Conservation (phyloP, 2,329 filamentous ascomycete genomes). For the Arachnomyces sp. region DNA sequence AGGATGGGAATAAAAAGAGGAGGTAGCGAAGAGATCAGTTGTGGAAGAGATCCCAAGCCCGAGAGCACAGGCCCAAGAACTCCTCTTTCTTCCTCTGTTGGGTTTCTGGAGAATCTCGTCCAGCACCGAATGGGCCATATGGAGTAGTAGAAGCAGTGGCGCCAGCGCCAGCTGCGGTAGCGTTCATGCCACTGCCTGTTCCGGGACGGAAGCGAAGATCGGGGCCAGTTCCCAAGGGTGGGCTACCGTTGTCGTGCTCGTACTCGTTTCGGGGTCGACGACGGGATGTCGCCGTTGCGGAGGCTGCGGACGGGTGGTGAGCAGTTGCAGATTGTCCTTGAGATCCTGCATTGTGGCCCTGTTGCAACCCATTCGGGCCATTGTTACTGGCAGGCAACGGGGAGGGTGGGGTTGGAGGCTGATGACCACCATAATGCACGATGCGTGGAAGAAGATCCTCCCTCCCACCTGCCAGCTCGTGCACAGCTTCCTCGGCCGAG, state of each 20-base stretch:
- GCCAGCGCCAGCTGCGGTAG: slow-evolving; percentile 24
- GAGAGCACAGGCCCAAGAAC: slow-evolving; percentile 75
- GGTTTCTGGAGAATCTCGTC: slow-evolving; percentile 73
- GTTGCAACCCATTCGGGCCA: slow-evolving; percentile 22
- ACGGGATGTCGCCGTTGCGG: slow-evolving; percentile 42
- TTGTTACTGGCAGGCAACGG: slow-evolving; percentile 38
- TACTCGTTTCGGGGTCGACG: slow-evolving; percentile 82
- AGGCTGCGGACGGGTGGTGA: slow-evolving; percentile 31
- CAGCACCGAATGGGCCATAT: slow-evolving; percentile 68
- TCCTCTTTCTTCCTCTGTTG: slow-evolving; percentile 84
- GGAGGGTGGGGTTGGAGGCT: slow-evolving; percentile 85
- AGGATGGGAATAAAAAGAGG: not conserved
- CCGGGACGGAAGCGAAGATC: slow-evolving; percentile 25
- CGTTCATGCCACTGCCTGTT: slow-evolving; percentile 9
- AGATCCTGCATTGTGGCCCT: slow-evolving; percentile 37
- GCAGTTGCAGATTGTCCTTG: slow-evolving; percentile 19
- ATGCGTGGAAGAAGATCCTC: slow-evolving; percentile 87
- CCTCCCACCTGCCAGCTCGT: slow-evolving; percentile 80
- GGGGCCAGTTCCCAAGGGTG: slow-evolving; percentile 70
- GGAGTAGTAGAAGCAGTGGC: slow-evolving; percentile 39
- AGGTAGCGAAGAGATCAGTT: slow-evolving; percentile 50
- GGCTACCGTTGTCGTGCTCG: slow-evolving; percentile 76
- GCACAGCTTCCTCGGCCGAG: slow-evolving; percentile 91
- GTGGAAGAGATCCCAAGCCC: slow-evolving; percentile 96
- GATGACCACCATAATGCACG: slow-evolving; percentile 89